Percentiles rank a stretch among this genome's conserved stretches.
Evolutionary conservation across 768 basidiomycete species (phyloP).

Genomic region (Russula brevipes): DNA sequence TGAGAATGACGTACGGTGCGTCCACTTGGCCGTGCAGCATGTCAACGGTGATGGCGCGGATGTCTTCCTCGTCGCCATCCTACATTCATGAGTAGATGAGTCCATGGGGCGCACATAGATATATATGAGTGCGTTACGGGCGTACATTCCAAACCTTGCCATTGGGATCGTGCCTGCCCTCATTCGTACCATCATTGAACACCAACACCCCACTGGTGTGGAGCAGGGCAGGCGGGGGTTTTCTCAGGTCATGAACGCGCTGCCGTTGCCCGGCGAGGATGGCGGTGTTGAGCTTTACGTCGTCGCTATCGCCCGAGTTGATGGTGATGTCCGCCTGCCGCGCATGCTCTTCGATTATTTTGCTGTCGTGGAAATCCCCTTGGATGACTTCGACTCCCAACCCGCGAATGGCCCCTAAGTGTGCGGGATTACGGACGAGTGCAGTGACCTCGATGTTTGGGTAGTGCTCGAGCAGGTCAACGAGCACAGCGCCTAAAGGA

Average conservation of each 20-base stretch:
- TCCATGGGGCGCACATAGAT: background rate
- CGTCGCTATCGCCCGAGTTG: constrained; percentile 13
- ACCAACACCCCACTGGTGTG: constrained; percentile 16
- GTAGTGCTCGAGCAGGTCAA: background rate
- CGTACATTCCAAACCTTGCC: constrained; percentile 12
- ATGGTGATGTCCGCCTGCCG: constrained; percentile 9
- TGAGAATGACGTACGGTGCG: background rate
- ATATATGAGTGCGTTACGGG: background rate
- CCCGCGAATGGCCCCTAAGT: background rate
- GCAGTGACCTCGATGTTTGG: constrained; percentile 7
- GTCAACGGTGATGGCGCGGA: constrained; percentile 8
- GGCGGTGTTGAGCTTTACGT: background rate
- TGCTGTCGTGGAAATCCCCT: constrained; percentile 4
- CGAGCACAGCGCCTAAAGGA: constrained; percentile 4
- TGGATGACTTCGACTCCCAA: constrained; percentile 3
- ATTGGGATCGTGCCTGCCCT: constrained; percentile 12
- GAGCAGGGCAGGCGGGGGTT: background rate
- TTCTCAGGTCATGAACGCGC: constrained; percentile 6
- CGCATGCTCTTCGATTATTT: constrained; percentile 2
- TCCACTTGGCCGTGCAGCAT: constrained; percentile 20
- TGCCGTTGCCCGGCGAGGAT: constrained; percentile 12
- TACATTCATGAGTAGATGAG: background rate
- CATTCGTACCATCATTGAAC: constrained; percentile 1
- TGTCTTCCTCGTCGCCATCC: constrained; percentile 15
- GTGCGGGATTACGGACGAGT: constrained; percentile 5